Base-by-base conservation (phyloP, 2,329 filamentous ascomycete species). In the Lojkania enalia region DNA sequence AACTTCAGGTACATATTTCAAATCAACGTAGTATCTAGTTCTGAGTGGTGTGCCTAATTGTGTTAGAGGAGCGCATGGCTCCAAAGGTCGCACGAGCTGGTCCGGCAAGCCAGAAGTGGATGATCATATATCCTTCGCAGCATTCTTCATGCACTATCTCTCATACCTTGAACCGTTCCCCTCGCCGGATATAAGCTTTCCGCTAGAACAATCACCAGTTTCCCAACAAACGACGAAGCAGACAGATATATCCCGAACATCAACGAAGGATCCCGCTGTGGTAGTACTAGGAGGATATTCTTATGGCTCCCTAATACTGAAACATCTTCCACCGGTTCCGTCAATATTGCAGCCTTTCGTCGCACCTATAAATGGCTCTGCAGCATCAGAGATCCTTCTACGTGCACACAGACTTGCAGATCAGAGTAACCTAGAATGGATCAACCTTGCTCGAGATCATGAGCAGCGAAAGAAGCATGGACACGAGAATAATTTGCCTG, bases 41-140 rank as follows among this genome's bases (percentile, higher is more conserved):
- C 1, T 42, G 25, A 33, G 32, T 58, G 30, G 55, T 2, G 7
- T 6, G 13, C 21, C 15, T 42, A 19, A 36, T 2, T n/a, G 16
- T 9, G 12, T 3, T 49, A 95, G 91, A 71, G 92, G 92, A 38
- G 89, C 89, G 0, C 80, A 82, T 19, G 77, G 77, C 19, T 94
- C 89, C 0, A 80, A 82, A 42, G 90, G 90, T 4, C 80, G 80
- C 38, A 96, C 91, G 0, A 92, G 88, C 18, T 99, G 92, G 92
- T 90, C 88, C 1, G 86, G 85, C 3, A 87, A 82, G 55, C 81
- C 88, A 0, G 94, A 97, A 65, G 75, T 85, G 23, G 82, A 81
- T 29, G 94, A 99, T 66, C 97, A 95, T 69, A 80, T 82, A 39
- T 88, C 90, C 7, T 81, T 95, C 19, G 81, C 85, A n/a, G 90